phyloP scores from a whole-genome alignment of 1,139 yeast genomes.

The Saccharomyces hybrid region DNA sequence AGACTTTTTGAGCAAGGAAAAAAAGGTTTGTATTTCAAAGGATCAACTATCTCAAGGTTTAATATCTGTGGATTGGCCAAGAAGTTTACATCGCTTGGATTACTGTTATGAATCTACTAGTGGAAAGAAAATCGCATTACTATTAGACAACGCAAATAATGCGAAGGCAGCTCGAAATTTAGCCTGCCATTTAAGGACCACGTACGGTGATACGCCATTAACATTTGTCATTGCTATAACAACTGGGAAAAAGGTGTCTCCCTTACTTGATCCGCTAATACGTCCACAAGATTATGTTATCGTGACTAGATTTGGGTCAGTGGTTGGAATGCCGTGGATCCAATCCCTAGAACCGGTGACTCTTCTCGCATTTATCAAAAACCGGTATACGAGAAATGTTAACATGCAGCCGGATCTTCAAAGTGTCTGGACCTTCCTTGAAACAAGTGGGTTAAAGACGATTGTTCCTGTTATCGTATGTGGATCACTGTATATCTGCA shows the following conservation, averaged over 20 bases:
- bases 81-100: conserved; percentile 46
- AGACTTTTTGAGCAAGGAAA: conserved; percentile 30
- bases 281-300: conserved; percentile 47
- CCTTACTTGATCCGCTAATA: conserved; percentile 47
- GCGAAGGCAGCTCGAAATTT: conserved; percentile 72
- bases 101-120: conserved; percentile 15
- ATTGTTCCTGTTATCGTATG: conserved; percentile 49
- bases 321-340: conserved; percentile 94
- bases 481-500: conserved; percentile 73
- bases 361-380: conserved; percentile 33
- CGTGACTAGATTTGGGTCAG: conserved; percentile 55
- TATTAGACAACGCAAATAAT: conserved; percentile 91
- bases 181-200: conserved; percentile 36
- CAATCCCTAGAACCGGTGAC: conserved; percentile 39
- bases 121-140: conserved; percentile 32
- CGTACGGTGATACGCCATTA: conserved; percentile 34
- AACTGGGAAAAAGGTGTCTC: conserved; percentile 54
- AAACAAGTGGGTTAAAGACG: not conserved
- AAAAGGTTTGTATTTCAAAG: conserved; percentile 20
- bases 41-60: conserved; percentile 46
- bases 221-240: conserved; percentile 71
- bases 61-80: conserved; percentile 48
- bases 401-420: conserved; percentile 11
- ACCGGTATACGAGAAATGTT: conserved; percentile 33
- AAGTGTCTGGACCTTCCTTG: not conserved